Evolutionary conservation across 2,329 filamentous ascomycete genomes (phyloP).

Genomic region (Ophiostoma quercus): DNA sequence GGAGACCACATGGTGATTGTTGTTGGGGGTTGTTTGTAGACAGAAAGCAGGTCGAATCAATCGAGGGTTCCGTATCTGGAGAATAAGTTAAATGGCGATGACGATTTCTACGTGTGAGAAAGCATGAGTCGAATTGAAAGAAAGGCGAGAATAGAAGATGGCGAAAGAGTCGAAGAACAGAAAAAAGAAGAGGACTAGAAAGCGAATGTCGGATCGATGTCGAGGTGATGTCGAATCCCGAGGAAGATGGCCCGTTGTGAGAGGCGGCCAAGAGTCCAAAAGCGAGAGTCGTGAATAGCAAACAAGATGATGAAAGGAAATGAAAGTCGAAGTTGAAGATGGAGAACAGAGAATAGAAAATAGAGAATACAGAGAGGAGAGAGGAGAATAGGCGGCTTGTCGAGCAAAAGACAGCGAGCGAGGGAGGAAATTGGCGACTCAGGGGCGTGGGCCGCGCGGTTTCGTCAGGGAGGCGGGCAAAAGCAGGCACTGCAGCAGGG

Average conservation of each 20-base stretch:
- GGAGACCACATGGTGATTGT: conserved; percentile 30
- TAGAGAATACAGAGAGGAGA: neutral
- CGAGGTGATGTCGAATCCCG: neutral
- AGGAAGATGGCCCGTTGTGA: neutral
- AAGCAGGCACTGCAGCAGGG: conserved; percentile 17
- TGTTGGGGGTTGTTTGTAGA: conserved; percentile 15
- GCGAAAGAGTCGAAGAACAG: neutral
- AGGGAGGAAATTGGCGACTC: conserved; percentile 21
- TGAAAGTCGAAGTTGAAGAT: neutral
- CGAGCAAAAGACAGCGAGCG: conserved; percentile 16
- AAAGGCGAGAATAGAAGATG: neutral
- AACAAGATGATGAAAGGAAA: conserved; percentile 3
- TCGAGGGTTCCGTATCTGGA: neutral
- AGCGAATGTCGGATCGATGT: conserved; percentile 11
- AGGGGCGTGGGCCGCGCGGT: conserved; percentile 19
- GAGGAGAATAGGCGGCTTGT: no score
- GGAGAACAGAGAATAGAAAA: neutral
- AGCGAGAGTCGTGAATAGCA: conserved; percentile 8
- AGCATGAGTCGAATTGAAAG: neutral
- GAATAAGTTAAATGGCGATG: neutral
- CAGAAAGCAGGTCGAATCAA: conserved; percentile 11
- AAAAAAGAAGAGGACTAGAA: neutral
- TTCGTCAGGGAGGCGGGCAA: conserved; percentile 16
- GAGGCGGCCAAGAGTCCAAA: conserved; percentile 1
- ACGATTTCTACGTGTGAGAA: neutral